phyloP scores from a whole-genome alignment of 164 flowering plant genomes.

The Vitis labrusca region DNA sequence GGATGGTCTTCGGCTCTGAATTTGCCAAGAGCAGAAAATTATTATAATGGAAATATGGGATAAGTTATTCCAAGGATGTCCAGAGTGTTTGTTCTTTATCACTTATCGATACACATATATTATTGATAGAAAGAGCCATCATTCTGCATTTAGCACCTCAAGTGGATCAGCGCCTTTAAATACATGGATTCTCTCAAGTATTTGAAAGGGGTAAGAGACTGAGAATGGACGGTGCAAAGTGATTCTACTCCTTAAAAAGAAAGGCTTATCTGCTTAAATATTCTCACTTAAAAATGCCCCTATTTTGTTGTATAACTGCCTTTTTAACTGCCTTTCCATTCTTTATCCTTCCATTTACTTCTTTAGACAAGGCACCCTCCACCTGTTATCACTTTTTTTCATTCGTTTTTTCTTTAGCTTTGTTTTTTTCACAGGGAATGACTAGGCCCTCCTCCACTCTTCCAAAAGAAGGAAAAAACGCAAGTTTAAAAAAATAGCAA shows the following conservation, averaged over 20 bases:
- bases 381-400: neutral
- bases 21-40: too few relatives aligned
- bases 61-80: too few relatives aligned
- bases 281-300: neutral
- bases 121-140: neutral
- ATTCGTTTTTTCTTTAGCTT: neutral
- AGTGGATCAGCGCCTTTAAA: conserved; percentile 12
- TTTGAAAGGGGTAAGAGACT: neutral
- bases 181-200: conserved; percentile 14
- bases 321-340: neutral
- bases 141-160: neutral
- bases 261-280: conserved; percentile 8
- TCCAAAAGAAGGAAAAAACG: neutral
- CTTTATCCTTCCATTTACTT: neutral
- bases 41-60: too few relatives aligned
- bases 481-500: too few relatives aligned
- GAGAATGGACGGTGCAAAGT: conserved; percentile 14
- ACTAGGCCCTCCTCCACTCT: conserved; percentile 5
- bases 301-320: neutral
- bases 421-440: conserved; percentile 6
- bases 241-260: neutral
- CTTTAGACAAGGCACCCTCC: conserved; percentile 3
- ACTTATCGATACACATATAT: neutral
- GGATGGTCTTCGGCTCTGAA: too few relatives aligned
- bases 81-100: neutral